Conservation (phyloP, 108 stramenopile genomes). For the Discostella stelligeroides region DNA sequence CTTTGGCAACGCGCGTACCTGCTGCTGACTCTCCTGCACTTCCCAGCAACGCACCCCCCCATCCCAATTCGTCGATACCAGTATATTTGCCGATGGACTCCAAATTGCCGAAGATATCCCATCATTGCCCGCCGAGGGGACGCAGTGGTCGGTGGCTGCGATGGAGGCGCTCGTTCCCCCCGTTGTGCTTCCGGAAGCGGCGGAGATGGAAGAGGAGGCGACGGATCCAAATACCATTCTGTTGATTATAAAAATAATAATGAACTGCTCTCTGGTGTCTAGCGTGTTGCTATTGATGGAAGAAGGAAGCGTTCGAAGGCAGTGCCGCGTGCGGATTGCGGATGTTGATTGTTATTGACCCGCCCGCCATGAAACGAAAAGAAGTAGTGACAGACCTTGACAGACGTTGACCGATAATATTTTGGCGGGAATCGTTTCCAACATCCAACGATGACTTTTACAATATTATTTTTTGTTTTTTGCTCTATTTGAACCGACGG, state of each 20-base stretch:
- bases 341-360: no score
- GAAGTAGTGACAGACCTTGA: no score
- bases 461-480: no score
- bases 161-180: slow-evolving; percentile 33
- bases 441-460: no score
- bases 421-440: no score
- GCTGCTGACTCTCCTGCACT: slow-evolving; percentile 76
- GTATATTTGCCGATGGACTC: slow-evolving; percentile 75
- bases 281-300: not conserved
- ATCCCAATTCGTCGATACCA: slow-evolving; percentile 85
- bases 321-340: no score
- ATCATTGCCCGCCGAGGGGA: slow-evolving; percentile 74
- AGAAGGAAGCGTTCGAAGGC: no score
- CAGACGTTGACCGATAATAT: no score
- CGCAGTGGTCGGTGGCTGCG: slow-evolving; percentile 71
- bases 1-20: slow-evolving; percentile 70
- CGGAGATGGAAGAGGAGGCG: slow-evolving; percentile 26
- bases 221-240: slow-evolving; percentile 42
- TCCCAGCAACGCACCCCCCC: slow-evolving; percentile 88
- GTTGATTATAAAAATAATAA: not conserved
- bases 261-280: no score
- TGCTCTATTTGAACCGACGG: no score
- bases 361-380: no score
- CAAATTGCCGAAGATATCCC: slow-evolving; percentile 74
- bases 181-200: slow-evolving; percentile 17